Conservation (phyloP, 2,329 filamentous ascomycete genomes). For the Cordyceps tenuipes region DNA sequence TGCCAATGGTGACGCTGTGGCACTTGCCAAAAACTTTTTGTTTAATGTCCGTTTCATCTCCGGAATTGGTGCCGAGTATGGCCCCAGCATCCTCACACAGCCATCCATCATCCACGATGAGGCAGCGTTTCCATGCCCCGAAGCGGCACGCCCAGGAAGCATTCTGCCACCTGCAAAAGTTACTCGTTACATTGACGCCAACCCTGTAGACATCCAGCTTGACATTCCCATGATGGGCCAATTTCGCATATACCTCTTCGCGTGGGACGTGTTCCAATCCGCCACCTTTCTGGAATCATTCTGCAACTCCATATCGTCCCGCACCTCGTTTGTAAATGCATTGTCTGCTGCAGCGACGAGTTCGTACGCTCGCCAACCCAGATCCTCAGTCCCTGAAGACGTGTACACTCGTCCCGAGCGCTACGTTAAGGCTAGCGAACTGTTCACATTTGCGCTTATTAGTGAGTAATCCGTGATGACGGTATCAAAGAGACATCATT, state of each 20-base stretch:
- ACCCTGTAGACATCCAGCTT: constrained; percentile 68
- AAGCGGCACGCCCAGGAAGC: constrained; percentile 40
- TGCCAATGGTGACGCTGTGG: constrained; percentile 52
- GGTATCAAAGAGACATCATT: neutral
- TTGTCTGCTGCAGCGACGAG: constrained; percentile 49
- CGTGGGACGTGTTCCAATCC: constrained; percentile 50
- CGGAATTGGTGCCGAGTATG: constrained; percentile 58
- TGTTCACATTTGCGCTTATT: constrained; percentile 63
- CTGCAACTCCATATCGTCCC: constrained; percentile 44
- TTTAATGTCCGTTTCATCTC: constrained; percentile 67
- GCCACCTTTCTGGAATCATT: constrained; percentile 52
- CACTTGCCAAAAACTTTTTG: constrained; percentile 59
- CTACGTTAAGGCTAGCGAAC: constrained; percentile 58
- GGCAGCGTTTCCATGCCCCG: neutral
- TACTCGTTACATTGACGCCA: constrained; percentile 67
- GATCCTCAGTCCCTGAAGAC: constrained; percentile 50
- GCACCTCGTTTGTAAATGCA: constrained; percentile 48
- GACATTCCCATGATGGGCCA: constrained; percentile 72
- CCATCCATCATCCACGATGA: constrained; percentile 35
- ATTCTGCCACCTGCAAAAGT: constrained; percentile 60
- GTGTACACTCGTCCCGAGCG: constrained; percentile 58
- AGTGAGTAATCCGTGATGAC: constrained; percentile 37
- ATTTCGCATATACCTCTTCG: constrained; percentile 67
- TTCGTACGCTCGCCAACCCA: constrained; percentile 54
- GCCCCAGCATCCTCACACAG: constrained; percentile 42